Conservation (phyloP, 31 red algal genomes). For the Pterothamnion heteromorphum region DNA sequence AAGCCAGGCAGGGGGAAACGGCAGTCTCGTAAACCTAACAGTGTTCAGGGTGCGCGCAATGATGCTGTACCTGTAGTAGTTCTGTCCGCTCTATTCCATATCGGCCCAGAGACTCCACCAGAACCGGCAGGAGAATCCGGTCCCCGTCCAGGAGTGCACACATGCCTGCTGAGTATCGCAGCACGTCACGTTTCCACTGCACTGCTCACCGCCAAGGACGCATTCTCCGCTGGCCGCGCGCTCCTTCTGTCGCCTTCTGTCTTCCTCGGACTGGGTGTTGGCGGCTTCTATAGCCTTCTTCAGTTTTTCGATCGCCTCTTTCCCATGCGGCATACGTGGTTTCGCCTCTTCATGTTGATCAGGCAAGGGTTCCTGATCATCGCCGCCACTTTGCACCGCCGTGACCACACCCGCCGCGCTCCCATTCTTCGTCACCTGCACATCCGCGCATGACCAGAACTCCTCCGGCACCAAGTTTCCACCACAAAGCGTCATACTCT, state of each 20-base stretch:
- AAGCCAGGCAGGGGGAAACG: no score
- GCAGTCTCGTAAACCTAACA: no score
- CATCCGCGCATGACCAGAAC: slow-evolving; percentile 71
- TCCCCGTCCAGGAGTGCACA: slow-evolving; percentile 41
- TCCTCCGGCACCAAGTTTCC: slow-evolving; percentile 56
- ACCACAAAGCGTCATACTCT: slow-evolving; percentile 52
- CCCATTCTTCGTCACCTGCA: slow-evolving; percentile 52
- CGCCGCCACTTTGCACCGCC: background rate
- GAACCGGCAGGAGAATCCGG: slow-evolving; percentile 60
- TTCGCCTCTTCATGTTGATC: slow-evolving; percentile 40
- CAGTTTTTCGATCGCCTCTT: no score
- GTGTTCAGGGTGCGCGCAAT: no score
- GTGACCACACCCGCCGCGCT: background rate
- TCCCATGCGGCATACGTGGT: slow-evolving; percentile 39
- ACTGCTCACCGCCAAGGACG: slow-evolving; percentile 39
- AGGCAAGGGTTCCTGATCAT: background rate
- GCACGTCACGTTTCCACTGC: slow-evolving; percentile 45
- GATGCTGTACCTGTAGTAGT: no score
- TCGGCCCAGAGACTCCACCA: slow-evolving; percentile 74
- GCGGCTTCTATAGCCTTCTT: slow-evolving; percentile 28
- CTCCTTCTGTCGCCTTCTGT: slow-evolving; percentile 34
- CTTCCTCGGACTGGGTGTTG: slow-evolving; percentile 47
- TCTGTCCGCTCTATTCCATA: no score
- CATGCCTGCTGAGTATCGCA: slow-evolving; percentile 54
- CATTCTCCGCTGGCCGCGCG: slow-evolving; percentile 41